Base-by-base conservation (phyloP, 176 grass and related monocot species). In the Metroxylon sagu region DNA sequence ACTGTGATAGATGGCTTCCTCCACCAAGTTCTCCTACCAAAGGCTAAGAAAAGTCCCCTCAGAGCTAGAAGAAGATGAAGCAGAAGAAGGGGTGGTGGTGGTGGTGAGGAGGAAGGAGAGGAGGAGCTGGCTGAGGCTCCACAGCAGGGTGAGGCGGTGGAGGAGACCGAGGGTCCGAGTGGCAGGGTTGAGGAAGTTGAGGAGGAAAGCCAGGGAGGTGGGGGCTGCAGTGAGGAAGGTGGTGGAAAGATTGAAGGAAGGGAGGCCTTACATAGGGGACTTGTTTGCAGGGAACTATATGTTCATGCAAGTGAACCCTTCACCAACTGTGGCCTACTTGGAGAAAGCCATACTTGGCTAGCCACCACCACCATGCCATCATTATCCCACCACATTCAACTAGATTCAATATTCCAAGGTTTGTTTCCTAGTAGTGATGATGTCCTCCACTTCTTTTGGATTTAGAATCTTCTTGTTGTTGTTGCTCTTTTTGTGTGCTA, bases 221-320 rank as follows among this genome's bases (percentile, higher is more conserved):
- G 69, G 84, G 4, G 54, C 56, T 14, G 75, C 82, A 3, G 70
- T 88, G 61, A 26, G 77, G 5, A 90, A 63, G 75, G 87, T 85
- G 58, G 74, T 82, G 61, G 58, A 31, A 4, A 68, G 84, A 75
- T 78, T 97, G 49, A 66, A 29, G 78, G 92, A 97, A 58, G 93
- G 84, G 16, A 76, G 82, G 18, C 84, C 84, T 0, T 88, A 83
- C 63, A 14, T 91, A 5, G 87, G 64, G 0, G 87, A 91, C 39
- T 80, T 97, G 25, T 92, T 98, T 66, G 79, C 93, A 19, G 87
- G 93, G 21, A 98, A 92, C 81, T 92, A 98, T 63, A 78, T 92
- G 93, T 92, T 98, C 87, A 28, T 92, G 67, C 93, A 98, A 77
- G 93, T 98, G 61, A 66, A 54, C 15, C 93, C 93, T 56, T 83